phyloP scores from a whole-genome alignment of 306 rosid species.

The Cyclanthera cordifolia region DNA sequence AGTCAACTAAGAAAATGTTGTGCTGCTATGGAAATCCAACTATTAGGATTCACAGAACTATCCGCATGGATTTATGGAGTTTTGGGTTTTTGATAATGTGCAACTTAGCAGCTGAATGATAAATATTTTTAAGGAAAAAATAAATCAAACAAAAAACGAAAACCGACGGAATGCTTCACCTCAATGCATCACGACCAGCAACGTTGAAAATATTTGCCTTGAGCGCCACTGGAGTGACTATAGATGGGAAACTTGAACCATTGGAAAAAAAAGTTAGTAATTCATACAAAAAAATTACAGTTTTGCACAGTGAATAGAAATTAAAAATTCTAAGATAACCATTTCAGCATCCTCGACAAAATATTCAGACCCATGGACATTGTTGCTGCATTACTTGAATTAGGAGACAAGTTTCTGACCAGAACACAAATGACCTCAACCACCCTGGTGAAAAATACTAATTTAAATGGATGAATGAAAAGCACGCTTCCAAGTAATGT shows the following conservation, averaged over 20 bases:
- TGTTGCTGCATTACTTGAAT: slow-evolving; percentile 47
- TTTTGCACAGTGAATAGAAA: background rate
- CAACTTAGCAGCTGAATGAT: background rate
- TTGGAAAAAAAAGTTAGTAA: background rate
- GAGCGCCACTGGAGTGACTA: slow-evolving; percentile 47
- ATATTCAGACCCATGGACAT: slow-evolving; percentile 70
- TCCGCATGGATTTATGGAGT: background rate
- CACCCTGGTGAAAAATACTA: slow-evolving; percentile 36
- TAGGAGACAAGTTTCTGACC: slow-evolving; percentile 48
- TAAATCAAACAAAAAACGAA: background rate
- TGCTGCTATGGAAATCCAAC: background rate
- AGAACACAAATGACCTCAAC: slow-evolving; percentile 67
- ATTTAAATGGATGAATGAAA: background rate
- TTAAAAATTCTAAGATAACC: slow-evolving; percentile 34
- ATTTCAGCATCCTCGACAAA: slow-evolving; percentile 57
- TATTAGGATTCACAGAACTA: background rate
- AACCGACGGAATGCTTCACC: slow-evolving; percentile 30
- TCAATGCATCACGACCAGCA: slow-evolving; percentile 34
- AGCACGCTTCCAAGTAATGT: slow-evolving; percentile 9
- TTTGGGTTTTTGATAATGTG: background rate
- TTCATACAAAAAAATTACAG: background rate
- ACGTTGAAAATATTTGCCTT: slow-evolving; percentile 57
- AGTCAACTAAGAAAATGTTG: background rate
- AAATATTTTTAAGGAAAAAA: background rate
- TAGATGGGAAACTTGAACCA: slow-evolving; percentile 58